These are phyloP conservation scores for Termitomyces sp. DNA, from an alignment of 768 basidiomycete species.

Conservation along the genomic window DNA sequence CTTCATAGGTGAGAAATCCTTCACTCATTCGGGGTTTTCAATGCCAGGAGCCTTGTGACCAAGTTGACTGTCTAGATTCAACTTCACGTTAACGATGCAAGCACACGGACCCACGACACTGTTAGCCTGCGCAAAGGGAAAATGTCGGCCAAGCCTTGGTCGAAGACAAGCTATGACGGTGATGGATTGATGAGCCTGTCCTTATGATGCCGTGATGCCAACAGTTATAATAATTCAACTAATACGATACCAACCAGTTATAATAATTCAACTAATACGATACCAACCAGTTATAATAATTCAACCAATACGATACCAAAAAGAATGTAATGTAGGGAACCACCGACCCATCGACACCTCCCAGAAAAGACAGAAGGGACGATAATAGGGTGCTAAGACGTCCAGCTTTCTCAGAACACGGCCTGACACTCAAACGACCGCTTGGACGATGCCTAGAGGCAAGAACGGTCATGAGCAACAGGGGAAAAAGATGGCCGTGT, in stretches of 20 bases:
- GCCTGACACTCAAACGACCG: slow-evolving; percentile 89
- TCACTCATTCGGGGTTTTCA: neutral
- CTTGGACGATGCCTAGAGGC: slow-evolving; percentile 35
- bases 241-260: too few species aligned
- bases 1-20: neutral
- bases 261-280: too few species aligned
- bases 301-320: neutral
- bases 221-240: too few species aligned
- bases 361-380: slow-evolving; percentile 33
- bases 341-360: slow-evolving; percentile 77
- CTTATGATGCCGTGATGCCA: neutral
- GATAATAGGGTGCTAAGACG: slow-evolving; percentile 79
- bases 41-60: neutral
- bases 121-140: neutral
- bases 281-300: neutral
- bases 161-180: neutral
- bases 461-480: slow-evolving; percentile 83
- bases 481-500: slow-evolving; percentile 78
- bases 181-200: neutral
- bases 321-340: slow-evolving; percentile 44
- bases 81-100: neutral
- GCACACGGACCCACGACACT: slow-evolving; percentile 9
- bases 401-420: slow-evolving; percentile 72
- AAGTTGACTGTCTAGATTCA: too few species aligned
- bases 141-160: neutral